Evolutionary conservation across 805 yeast genomes (phyloP).

Genomic region (Zygosaccharomyces rouxii): DNA sequence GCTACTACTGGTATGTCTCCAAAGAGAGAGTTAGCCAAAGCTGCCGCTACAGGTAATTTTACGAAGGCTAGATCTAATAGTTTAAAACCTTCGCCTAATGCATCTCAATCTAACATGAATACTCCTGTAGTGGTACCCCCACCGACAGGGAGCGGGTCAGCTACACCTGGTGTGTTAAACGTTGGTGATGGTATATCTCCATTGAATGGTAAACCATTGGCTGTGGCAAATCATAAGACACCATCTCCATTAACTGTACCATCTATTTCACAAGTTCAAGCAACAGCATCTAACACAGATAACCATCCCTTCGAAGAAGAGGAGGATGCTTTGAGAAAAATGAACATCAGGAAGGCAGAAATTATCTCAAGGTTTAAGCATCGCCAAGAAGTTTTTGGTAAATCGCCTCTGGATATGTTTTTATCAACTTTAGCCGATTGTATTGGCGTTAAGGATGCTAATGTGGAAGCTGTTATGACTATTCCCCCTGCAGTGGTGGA

Average conservation of each 20-base stretch:
- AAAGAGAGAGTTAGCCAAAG: slow-evolving; percentile 12
- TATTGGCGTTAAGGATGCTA: slow-evolving; percentile 29
- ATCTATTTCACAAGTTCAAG: slow-evolving; percentile 8
- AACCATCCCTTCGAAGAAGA: slow-evolving; percentile 31
- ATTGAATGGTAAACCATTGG: slow-evolving; percentile 4
- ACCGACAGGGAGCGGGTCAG: slow-evolving; percentile 17
- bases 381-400: slow-evolving; percentile 31
- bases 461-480: slow-evolving; percentile 23
- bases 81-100: slow-evolving; percentile 18
- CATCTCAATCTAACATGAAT: slow-evolving; percentile 11
- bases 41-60: slow-evolving; percentile 7
- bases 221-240: slow-evolving; percentile 12
- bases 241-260: slow-evolving; percentile 22
- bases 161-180: slow-evolving; percentile 20
- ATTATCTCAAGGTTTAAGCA: slow-evolving; percentile 34
- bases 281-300: slow-evolving; percentile 9
- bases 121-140: slow-evolving; percentile 15
- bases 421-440: slow-evolving; percentile 33
- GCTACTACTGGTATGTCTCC: slow-evolving; percentile 14
- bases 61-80: slow-evolving; percentile 10
- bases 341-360: slow-evolving; percentile 31
- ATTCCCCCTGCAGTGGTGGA: slow-evolving; percentile 29
- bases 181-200: slow-evolving; percentile 15
- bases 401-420: slow-evolving; percentile 33
- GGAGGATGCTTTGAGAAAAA: slow-evolving; percentile 27